Conservation (phyloP, 306 rosid species). For the Corylus americana region DNA sequence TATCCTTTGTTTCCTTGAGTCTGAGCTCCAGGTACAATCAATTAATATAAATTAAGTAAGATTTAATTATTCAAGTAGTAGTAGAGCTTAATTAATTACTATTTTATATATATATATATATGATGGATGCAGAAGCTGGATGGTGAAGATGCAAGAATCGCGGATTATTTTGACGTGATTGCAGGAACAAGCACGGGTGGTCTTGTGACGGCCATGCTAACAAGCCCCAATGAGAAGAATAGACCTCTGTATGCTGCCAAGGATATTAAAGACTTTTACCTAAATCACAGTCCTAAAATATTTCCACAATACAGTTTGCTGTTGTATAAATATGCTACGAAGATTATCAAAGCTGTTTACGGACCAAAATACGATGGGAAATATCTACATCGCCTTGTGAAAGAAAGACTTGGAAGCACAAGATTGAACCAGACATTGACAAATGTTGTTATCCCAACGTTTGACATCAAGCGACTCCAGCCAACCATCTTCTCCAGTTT, state of each 20-base stretch:
- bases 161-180: not conserved
- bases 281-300: not conserved
- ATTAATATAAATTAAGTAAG: too few species aligned
- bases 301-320: not conserved
- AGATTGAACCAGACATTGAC: too few species aligned
- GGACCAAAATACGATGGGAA: not conserved
- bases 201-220: not conserved
- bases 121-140: conserved; percentile 9
- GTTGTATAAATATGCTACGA: not conserved
- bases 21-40: not conserved
- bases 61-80: too few species aligned
- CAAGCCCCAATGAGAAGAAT: not conserved
- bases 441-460: not conserved
- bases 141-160: conserved; percentile 10
- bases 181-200: not conserved
- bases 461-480: not conserved
- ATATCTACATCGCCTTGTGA: not conserved
- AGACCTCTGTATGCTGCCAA: conserved; percentile 8
- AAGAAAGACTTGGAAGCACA: not conserved
- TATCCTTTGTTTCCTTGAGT: conserved; percentile 4
- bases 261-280: conserved; percentile 12
- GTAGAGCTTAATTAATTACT: not conserved
- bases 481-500: too few species aligned
- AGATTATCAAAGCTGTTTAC: not conserved
- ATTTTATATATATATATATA: too few species aligned